These are phyloP conservation scores for Penicillium sp. DNA, from an alignment of 2,329 filamentous ascomycete species.

Conservation along the genomic window DNA sequence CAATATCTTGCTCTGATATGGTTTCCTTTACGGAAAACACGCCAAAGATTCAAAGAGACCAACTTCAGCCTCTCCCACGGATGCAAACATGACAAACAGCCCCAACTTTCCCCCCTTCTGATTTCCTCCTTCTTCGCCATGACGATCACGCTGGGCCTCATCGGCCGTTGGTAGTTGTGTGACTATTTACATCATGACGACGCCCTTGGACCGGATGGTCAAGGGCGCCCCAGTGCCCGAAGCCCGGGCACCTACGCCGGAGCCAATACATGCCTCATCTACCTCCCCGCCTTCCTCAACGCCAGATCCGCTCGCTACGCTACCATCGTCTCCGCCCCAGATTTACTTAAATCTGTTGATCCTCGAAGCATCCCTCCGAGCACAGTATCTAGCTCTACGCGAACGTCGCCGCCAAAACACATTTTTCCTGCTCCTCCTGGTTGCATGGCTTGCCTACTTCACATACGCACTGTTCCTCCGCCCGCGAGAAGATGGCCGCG, in stretches of 20 bases:
- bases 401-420: conserved; percentile 86
- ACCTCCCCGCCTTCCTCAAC: conserved; percentile 45
- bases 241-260: conserved; percentile 22
- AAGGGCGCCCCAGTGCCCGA: conserved; percentile 72
- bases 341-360: conserved; percentile 98
- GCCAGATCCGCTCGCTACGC: conserved; percentile 68
- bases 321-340: conserved; percentile 87
- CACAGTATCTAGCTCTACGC: conserved; percentile 86
- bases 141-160: conserved; percentile 25
- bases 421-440: conserved; percentile 78
- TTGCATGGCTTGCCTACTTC: conserved; percentile 77
- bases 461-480: conserved; percentile 86
- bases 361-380: conserved; percentile 86
- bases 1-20: too few relatives aligned
- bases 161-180: conserved; percentile 24
- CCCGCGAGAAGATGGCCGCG: conserved; percentile 90
- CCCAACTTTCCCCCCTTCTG: conserved; percentile 3
- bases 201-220: conserved; percentile 77
- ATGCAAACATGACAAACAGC: neutral
- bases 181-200: conserved; percentile 49
- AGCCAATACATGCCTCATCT: conserved; percentile 26
- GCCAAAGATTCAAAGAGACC: too few relatives aligned
- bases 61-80: too few relatives aligned
- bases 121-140: conserved; percentile 14
- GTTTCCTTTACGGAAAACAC: too few relatives aligned